A percentile compares a stretch with the other conserved stretches of the same genome.
Evolutionary conservation across 179 eudicot species (phyloP).

Genomic region (Camellia oleifera): DNA sequence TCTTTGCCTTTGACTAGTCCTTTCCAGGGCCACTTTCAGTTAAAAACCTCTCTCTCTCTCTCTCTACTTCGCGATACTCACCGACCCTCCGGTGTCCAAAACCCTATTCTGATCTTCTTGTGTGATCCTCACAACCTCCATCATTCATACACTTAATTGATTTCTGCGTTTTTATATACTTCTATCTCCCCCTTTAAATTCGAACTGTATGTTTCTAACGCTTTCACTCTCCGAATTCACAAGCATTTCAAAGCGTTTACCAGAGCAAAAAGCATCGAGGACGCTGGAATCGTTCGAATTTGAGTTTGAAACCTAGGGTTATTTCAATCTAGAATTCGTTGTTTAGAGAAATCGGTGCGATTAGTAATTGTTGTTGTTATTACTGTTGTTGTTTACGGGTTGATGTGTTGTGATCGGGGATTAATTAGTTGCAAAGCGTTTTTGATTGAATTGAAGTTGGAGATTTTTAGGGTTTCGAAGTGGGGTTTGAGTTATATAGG

Average conservation of each 20-base stretch:
- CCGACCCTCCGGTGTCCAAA: not conserved
- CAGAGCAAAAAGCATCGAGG: not conserved
- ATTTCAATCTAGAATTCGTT: not conserved
- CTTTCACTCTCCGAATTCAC: not conserved
- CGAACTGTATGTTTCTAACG: not conserved
- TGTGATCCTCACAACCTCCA: not conserved
- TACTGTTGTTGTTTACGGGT: not conserved
- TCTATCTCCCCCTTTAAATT: not conserved
- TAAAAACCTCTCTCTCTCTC: too few relatives aligned
- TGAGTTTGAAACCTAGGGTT: conserved; percentile 8
- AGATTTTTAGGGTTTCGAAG: conserved; percentile 8
- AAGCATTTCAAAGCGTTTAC: not conserved
- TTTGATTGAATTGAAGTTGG: not conserved
- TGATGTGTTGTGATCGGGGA: not conserved
- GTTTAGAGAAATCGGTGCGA: not conserved
- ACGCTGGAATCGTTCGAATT: not conserved
- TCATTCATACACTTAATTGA: not conserved
- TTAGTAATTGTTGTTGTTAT: not conserved
- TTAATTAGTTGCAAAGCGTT: not conserved
- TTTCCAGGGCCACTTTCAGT: too few relatives aligned
- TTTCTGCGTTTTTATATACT: not conserved
- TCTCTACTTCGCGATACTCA: not conserved
- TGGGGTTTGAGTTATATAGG: not conserved
- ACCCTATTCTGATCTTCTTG: not conserved
- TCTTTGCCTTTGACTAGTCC: too few relatives aligned